These are phyloP conservation scores for Holtermanniella nyarrowii DNA, from an alignment of 768 basidiomycete genomes.

Conservation along the genomic window DNA sequence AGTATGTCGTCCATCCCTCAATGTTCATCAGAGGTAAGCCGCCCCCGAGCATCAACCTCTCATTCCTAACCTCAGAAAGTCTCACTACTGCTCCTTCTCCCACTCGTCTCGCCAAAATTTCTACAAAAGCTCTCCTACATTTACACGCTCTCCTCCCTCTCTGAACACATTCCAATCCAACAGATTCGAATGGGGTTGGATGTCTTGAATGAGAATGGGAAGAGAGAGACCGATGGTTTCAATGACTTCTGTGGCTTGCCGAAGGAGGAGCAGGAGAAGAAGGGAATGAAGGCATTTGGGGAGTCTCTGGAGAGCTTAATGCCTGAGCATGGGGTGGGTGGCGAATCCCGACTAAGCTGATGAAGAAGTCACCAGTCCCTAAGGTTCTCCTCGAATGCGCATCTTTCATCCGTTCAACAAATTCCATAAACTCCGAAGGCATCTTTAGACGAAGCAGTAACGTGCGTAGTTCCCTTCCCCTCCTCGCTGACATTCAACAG, in stretches of 20 bases:
- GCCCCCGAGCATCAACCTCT: background rate
- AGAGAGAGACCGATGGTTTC: background rate
- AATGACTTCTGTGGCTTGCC: background rate
- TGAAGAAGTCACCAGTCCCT: background rate
- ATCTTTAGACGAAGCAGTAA: background rate
- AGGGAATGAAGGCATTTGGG: background rate
- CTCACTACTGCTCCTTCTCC: conserved; percentile 1
- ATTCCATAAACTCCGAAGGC: background rate
- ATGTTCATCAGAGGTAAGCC: conserved; percentile 6
- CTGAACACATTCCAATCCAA: background rate
- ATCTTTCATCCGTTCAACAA: background rate
- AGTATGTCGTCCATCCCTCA: conserved; percentile 10
- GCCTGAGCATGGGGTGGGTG: background rate
- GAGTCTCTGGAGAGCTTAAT: background rate
- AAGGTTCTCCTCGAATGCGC: background rate
- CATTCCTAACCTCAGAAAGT: background rate
- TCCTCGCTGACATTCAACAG: background rate
- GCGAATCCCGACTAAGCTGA: background rate
- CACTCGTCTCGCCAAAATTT: conserved; percentile 11
- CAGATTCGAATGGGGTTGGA: background rate
- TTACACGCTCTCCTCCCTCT: conserved; percentile 2
- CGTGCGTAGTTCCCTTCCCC: background rate
- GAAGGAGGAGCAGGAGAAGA: background rate
- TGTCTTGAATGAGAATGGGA: background rate
- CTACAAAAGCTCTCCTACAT: conserved; percentile 5